Evolutionary conservation across 202 grass and related monocot species (phyloP), one percentile per base, ranked within the genome.

Genomic region (Digitaria exilis): DNA sequence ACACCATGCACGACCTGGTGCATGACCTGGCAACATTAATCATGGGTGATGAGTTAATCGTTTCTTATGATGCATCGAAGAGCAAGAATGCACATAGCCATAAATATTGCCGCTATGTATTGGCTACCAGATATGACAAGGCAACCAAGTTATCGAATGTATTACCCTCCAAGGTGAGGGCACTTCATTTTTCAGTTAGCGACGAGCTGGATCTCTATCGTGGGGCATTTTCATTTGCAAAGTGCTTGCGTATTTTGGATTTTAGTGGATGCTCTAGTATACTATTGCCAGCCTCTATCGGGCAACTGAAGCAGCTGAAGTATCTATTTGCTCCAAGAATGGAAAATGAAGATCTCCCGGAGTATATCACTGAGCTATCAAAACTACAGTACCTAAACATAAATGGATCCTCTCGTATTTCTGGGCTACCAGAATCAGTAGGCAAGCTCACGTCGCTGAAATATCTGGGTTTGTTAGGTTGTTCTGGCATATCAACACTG

Each of bases 1-100:
- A 13, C 68, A 78, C 44, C 41, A 83, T 83, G 72, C 85, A 83
- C 18, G 44, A 80, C 28, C 4, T 88, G 19, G 74, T 88, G 64
- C 67, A 75, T 60, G 67, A 80, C 1, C 12, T 88, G 1, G 66
- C 75, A 44, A 77, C 13, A 80, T 86, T 57, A 39, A 30, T 72
- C 10, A 30, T 59, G n/a, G 7, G 5, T 13, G 76, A 85, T 9
- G 69, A 81, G 44, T 19, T 49, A 26, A 7, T 18, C 0, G 14
- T 2, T 48, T 28, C 13, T 58, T 19, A 3, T 14, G 15, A 4
- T 51, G 17, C 16, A 19, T 19, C 17, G 4, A 51, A 51, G 50
- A 64, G 15, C 17, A 64, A 2, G 1, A 45, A 64, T 34, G 17
- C 30, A 19, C 2, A 3, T 4, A 11, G 0, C 7, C 15, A 19